Evolutionary conservation across 1,284 basidiomycete genomes (phyloP).

Genomic region (Leccinum holopus): DNA sequence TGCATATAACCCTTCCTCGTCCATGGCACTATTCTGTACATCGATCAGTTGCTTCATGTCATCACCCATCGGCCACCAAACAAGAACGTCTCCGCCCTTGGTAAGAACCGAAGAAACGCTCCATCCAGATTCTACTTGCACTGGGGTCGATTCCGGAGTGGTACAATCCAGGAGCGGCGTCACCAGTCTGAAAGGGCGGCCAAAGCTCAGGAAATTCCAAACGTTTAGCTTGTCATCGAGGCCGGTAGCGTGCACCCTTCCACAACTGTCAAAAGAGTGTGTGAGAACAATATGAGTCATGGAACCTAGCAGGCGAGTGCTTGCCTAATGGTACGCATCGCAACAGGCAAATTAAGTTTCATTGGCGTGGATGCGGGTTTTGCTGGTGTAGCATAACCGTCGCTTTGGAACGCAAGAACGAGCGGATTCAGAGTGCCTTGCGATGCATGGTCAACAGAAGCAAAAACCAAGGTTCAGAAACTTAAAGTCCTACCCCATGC

Average conservation of each 20-base stretch:
- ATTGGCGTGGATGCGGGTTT: constrained; percentile 54
- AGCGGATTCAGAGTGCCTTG: constrained; percentile 64
- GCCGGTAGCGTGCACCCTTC: constrained; percentile 67
- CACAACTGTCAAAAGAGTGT: constrained; percentile 51
- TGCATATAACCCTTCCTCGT: constrained; percentile 42
- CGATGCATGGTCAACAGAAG: constrained; percentile 8
- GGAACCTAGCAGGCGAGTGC: neutral
- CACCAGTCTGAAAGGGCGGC: constrained; percentile 63
- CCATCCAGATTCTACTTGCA: constrained; percentile 85
- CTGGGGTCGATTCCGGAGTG: constrained; percentile 47
- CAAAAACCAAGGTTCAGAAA: neutral
- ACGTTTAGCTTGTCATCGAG: constrained; percentile 57
- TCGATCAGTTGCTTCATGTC: constrained; percentile 39
- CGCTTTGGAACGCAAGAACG: constrained; percentile 39
- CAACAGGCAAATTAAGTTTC: constrained; percentile 54
- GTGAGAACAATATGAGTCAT: constrained; percentile 15
- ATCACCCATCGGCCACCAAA: constrained; percentile 71
- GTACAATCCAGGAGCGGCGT: constrained; percentile 49
- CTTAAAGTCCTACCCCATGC: constrained; percentile 70
- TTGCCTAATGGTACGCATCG: constrained; percentile 64
- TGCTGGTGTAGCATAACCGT: constrained; percentile 57
- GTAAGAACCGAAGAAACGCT: constrained; percentile 68
- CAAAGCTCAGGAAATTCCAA: constrained; percentile 77
- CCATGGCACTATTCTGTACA: constrained; percentile 46
- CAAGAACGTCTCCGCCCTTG: constrained; percentile 64